Percentiles rank a stretch among this genome's conserved stretches.
Conservation (phyloP, 225 moss, liverwort and hornwort genomes). For the Pleurozium schreberi region DNA sequence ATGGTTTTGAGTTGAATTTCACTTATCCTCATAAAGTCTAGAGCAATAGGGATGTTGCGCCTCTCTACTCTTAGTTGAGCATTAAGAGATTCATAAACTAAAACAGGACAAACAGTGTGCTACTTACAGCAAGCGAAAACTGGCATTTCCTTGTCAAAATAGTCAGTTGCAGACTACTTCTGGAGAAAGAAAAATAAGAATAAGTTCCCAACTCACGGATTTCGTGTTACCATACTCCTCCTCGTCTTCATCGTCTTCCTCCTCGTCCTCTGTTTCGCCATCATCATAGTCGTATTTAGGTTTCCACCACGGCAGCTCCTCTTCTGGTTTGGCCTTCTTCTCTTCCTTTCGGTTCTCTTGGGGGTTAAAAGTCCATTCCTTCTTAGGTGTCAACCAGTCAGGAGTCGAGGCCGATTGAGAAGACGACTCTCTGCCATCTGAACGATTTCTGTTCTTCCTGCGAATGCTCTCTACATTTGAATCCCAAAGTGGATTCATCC, state of each 20-base stretch:
- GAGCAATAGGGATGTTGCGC: background rate
- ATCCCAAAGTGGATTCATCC: constrained; percentile 32
- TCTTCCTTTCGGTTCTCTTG: constrained; percentile 1
- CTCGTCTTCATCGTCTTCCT: constrained; percentile 17
- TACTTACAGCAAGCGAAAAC: too few species aligned
- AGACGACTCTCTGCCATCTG: constrained; percentile 3
- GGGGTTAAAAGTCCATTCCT: constrained; percentile 43
- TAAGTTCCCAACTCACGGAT: constrained; percentile 19
- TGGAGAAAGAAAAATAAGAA: background rate
- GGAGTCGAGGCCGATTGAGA: constrained; percentile 10
- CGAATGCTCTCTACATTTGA: constrained; percentile 49
- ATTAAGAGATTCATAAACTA: background rate
- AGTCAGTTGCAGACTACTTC: background rate
- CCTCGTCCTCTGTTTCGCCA: constrained; percentile 15
- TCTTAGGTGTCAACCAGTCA: constrained; percentile 40
- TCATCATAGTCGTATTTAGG: constrained; percentile 22
- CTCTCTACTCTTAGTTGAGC: background rate
- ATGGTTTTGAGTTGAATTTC: background rate
- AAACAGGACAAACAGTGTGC: too few species aligned
- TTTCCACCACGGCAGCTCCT: constrained; percentile 29
- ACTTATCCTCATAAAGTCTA: background rate
- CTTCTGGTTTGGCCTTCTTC: background rate
- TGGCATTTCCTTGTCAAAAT: background rate
- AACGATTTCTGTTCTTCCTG: constrained; percentile 23
- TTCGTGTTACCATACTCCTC: constrained; percentile 8